Conservation (phyloP, 306 rosid genomes). For the Medicago lupulina region DNA sequence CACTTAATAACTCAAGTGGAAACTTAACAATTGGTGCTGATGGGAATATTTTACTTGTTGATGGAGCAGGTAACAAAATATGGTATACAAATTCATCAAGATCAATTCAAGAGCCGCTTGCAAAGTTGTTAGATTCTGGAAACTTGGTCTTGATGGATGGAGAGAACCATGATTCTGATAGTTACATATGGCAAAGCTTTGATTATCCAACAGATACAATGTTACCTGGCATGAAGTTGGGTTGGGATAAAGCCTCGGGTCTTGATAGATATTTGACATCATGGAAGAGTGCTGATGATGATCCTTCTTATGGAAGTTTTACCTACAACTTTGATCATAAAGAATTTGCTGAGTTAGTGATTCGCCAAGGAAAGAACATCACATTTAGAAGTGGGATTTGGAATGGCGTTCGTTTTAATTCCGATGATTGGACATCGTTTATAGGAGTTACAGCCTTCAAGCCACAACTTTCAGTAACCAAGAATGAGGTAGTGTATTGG, state of each 20-base stretch:
- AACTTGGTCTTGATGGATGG: slow-evolving; percentile 45
- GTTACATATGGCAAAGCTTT: slow-evolving; percentile 44
- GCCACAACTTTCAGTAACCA: slow-evolving; percentile 27
- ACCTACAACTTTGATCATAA: slow-evolving; percentile 31
- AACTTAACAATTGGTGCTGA: slow-evolving; percentile 33
- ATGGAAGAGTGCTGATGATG: slow-evolving; percentile 41
- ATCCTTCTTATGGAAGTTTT: slow-evolving; percentile 45
- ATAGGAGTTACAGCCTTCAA: slow-evolving; percentile 11
- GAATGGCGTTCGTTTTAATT: slow-evolving; percentile 30
- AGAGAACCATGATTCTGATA: background rate
- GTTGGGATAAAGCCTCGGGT: slow-evolving; percentile 42
- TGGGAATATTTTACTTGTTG: slow-evolving; percentile 43
- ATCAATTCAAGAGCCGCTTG: slow-evolving; percentile 29
- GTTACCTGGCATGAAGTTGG: slow-evolving; percentile 42
- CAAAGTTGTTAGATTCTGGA: slow-evolving; percentile 38
- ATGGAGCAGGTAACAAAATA: slow-evolving; percentile 30
- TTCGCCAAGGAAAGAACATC: slow-evolving; percentile 12
- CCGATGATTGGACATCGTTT: slow-evolving; percentile 33
- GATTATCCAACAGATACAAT: slow-evolving; percentile 43
- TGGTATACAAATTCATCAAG: slow-evolving; percentile 37
- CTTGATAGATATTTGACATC: slow-evolving; percentile 37
- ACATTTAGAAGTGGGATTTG: slow-evolving; percentile 29
- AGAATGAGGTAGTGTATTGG: slow-evolving; percentile 35
- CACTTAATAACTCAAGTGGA: slow-evolving; percentile 37
- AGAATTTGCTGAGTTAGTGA: slow-evolving; percentile 41